Base-by-base conservation (phyloP, 257 asterid species). In the Parsonsia alboflavescens region DNA sequence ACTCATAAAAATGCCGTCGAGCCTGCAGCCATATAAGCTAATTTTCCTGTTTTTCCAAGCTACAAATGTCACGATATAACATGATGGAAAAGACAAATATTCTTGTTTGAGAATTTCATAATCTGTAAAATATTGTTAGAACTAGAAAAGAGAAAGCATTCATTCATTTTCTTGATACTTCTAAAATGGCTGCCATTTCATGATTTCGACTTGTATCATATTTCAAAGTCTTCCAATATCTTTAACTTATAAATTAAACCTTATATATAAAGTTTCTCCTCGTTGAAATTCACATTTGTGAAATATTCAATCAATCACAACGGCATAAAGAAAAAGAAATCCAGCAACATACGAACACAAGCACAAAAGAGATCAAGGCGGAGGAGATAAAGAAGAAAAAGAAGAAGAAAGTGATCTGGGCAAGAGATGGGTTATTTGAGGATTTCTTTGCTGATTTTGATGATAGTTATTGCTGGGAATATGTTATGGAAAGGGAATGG, bases 111-210 rank as follows among this genome's bases (percentile, higher is more conserved):
- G 26, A 16, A 30, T 74, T 39, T 21, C 54, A 48, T 52, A 33
- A 1, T 48, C 75, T 11, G 19, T 30, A 56, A n/a, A 24, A 39
- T 41, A 22, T 57, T 64, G 39, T 11, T 19, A 36, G 33, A 48
- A 30, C 44, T n/a, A n/a, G n/a, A n/a, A 9, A 49, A 74, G 33
- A 46, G 44, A 2, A 41, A n/a, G 4, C 49, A n/a, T 46, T 13
- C 49, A n/a, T 46, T 13, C 41, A 42, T 54, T 49, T 21, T 2
- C 71, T 59, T 33, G 65, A 54, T 22, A 74, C 19, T 79, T 82
- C 78, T 79, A 65, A 76, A 79, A 65, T 73, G 86, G 70, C 82
- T 65, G 86, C 86, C 80, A 73, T 66, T 73, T 24, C 81, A 66
- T 69, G 73, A 76, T 73, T 69, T 41, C 24, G 73, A 61, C 81